A percentile compares a stretch with the other conserved stretches of the same genome.
phyloP scores from a whole-genome alignment of 208 protist species.

The Vickermania spadyakhi region DNA sequence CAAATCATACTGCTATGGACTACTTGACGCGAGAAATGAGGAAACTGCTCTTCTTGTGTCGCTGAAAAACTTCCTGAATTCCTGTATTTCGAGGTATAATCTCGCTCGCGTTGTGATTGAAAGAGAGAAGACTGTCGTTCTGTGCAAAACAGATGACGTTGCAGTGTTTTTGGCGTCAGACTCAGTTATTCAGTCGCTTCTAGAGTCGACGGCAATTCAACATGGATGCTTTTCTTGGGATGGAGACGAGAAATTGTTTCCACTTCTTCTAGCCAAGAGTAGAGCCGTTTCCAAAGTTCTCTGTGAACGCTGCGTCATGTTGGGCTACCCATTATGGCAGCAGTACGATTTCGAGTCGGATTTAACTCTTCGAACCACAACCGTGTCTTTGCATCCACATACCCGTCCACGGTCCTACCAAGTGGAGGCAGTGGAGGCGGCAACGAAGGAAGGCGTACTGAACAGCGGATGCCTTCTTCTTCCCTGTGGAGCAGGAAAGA shows the following conservation, averaged over 20 bases:
- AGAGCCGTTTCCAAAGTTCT: constrained; percentile 52
- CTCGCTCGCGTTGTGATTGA: constrained; percentile 68
- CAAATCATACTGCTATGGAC: constrained; percentile 66
- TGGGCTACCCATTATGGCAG: constrained; percentile 75
- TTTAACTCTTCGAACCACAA: constrained; percentile 35
- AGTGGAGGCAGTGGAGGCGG: constrained; percentile 71
- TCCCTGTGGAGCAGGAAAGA: constrained; percentile 99
- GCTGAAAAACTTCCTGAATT: constrained; percentile 50
- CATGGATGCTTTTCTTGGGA: constrained; percentile 16
- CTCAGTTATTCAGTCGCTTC: constrained; percentile 35
- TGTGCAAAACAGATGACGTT: constrained; percentile 47
- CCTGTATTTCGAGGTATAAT: constrained; percentile 74
- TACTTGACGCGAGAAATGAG: constrained; percentile 6
- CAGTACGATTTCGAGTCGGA: constrained; percentile 81
- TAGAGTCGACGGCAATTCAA: constrained; percentile 15
- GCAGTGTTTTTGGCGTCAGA: constrained; percentile 44
- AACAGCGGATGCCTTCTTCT: constrained; percentile 97
- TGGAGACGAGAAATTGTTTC: neutral
- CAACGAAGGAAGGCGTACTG: constrained; percentile 36
- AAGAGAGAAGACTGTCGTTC: constrained; percentile 34
- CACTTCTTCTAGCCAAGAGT: constrained; percentile 23
- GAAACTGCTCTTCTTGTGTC: neutral
- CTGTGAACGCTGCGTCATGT: constrained; percentile 52
- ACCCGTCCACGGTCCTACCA: constrained; percentile 77
- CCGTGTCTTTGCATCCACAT: constrained; percentile 57